These are phyloP conservation scores for Immersiella caudata DNA, from an alignment of 495 filamentous ascomycete species.

Conservation along the genomic window DNA sequence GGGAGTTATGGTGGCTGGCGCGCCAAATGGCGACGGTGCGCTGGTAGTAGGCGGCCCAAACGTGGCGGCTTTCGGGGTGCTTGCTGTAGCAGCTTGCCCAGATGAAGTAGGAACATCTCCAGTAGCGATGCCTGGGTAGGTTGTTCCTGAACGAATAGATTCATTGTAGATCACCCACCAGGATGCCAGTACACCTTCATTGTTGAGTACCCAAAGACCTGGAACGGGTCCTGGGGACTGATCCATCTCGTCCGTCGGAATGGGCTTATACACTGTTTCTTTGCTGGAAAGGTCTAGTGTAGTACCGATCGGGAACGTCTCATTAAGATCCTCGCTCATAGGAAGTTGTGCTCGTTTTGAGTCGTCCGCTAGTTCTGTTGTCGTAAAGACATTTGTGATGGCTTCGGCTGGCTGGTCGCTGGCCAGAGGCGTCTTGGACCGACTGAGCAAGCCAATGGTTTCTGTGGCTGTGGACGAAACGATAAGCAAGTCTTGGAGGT, in stretches of 20 bases:
- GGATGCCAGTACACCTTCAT: conserved; percentile 78
- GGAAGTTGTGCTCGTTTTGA: conserved; percentile 76
- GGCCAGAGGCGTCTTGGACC: conserved; percentile 67
- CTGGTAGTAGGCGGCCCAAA: conserved; percentile 36
- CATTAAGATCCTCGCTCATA: conserved; percentile 60
- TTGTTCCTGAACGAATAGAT: conserved; percentile 70
- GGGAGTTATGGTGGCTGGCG: conserved; percentile 25
- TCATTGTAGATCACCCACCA: conserved; percentile 95
- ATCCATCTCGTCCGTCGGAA: conserved; percentile 73
- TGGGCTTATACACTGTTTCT: conserved; percentile 76
- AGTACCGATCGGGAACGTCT: conserved; percentile 79
- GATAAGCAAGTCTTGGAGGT: conserved; percentile 76
- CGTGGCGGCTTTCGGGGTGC: conserved; percentile 23
- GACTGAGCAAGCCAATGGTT: conserved; percentile 77
- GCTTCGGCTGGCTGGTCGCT: conserved; percentile 61
- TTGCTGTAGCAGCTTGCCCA: conserved; percentile 33
- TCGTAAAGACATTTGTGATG: conserved; percentile 68
- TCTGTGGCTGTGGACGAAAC: conserved; percentile 76
- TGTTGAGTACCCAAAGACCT: conserved; percentile 80
- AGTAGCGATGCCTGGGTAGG: conserved; percentile 69
- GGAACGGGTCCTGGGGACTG: conserved; percentile 80
- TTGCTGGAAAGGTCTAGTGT: conserved; percentile 80
- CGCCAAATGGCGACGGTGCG: conserved; percentile 40
- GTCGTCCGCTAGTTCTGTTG: conserved; percentile 74
- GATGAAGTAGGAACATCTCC: conserved; percentile 34